Conservation (phyloP, 176 grass and related monocot genomes). For the Thalia dealbata region DNA sequence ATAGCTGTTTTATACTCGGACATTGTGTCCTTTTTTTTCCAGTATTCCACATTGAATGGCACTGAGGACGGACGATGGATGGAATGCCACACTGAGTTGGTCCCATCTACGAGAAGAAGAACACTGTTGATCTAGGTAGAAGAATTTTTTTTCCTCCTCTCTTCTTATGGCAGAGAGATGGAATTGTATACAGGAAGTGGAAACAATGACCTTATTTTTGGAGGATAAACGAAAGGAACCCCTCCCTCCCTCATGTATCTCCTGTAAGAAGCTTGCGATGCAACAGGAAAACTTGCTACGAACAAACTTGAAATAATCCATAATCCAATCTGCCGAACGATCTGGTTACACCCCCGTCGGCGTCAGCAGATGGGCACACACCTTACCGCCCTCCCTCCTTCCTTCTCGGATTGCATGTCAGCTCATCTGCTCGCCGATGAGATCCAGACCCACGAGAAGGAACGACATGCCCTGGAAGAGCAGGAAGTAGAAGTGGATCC, state of each 20-base stretch:
- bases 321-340: too few species aligned
- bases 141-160: too few species aligned
- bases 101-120: neutral
- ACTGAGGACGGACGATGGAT: too few species aligned
- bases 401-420: neutral
- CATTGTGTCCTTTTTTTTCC: neutral
- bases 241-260: neutral
- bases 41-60: too few species aligned
- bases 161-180: neutral
- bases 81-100: neutral
- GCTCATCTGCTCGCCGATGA: constrained; percentile 65
- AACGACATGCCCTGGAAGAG: constrained; percentile 73
- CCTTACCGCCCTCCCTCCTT: neutral
- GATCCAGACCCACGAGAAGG: constrained; percentile 65
- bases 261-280: neutral
- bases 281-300: neutral
- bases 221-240: neutral
- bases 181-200: neutral
- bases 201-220: neutral
- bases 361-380: neutral
- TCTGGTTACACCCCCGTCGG: neutral
- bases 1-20: neutral
- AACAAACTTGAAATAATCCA: neutral
- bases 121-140: too few species aligned
- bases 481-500: constrained; percentile 85